Conservation (phyloP, 768 basidiomycete genomes). For the Kwoniella sp. region DNA sequence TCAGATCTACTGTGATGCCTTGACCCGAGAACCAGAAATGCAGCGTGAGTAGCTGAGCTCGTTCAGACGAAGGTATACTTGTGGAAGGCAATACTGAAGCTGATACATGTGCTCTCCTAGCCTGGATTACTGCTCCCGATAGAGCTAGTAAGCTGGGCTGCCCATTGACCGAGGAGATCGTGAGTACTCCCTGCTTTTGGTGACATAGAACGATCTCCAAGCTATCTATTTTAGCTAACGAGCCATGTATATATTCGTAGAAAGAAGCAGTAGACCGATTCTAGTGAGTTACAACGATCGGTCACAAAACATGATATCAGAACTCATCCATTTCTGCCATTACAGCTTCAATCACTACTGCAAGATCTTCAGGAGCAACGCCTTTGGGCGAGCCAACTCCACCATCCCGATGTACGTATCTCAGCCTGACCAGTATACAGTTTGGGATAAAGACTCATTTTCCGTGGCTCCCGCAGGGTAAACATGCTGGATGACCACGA, state of each 20-base stretch:
- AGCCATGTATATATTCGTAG: constrained; percentile 6
- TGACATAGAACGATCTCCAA: not conserved
- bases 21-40: constrained; percentile 69
- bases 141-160: constrained; percentile 64
- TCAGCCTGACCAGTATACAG: not conserved
- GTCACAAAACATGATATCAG: too few species aligned
- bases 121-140: constrained; percentile 72
- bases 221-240: too few species aligned
- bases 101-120: too few species aligned
- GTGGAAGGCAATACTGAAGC: too few species aligned
- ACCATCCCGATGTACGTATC: constrained; percentile 69
- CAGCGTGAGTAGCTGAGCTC: constrained; percentile 32
- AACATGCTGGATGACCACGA: constrained; percentile 60
- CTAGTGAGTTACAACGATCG: too few species aligned
- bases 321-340: too few species aligned
- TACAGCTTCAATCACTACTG: constrained; percentile 92
- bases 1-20: constrained; percentile 70
- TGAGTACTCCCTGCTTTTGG: constrained; percentile 6
- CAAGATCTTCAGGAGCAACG: constrained; percentile 77
- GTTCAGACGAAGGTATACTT: too few species aligned
- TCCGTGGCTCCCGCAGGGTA: constrained; percentile 23
- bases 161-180: constrained; percentile 71
- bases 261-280: constrained; percentile 71
- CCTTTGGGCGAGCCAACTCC: constrained; percentile 86
- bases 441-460: not conserved